Percentiles rank a stretch among this genome's conserved stretches.
Conservation (phyloP, 768 basidiomycete species). For the Tricholoma matsutake region DNA sequence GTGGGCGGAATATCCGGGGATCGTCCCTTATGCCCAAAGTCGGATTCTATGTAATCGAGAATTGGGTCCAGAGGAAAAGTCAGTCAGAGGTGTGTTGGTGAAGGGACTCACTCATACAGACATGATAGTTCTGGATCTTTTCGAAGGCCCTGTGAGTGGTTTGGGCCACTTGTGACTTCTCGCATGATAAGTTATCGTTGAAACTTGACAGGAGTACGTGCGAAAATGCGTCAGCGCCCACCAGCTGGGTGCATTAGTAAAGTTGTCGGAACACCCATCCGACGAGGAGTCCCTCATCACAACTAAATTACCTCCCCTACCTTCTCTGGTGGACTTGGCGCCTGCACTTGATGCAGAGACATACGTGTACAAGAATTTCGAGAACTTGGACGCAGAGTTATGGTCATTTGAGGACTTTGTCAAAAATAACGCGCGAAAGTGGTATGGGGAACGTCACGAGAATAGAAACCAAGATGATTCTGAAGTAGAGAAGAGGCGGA, state of each 20-base stretch:
- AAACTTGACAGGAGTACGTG: conserved; percentile 61
- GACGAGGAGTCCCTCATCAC: conserved; percentile 38
- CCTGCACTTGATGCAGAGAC: conserved; percentile 52
- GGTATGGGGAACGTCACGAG: conserved; percentile 42
- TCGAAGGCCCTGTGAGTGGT: conserved; percentile 72
- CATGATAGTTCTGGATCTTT: conserved; percentile 66
- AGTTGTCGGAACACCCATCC: conserved; percentile 30
- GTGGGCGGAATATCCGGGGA: conserved; percentile 80
- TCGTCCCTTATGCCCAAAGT: conserved; percentile 59
- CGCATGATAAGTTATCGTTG: not conserved
- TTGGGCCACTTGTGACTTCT: not conserved
- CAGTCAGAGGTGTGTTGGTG: conserved; percentile 79
- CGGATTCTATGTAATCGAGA: conserved; percentile 44
- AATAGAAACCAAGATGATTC: not conserved
- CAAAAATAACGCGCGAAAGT: conserved; percentile 69
- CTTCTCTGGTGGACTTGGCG: conserved; percentile 29
- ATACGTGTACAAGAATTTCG: conserved; percentile 63
- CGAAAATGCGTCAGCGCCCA: conserved; percentile 52
- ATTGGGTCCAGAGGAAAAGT: conserved; percentile 57
- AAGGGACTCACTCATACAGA: conserved; percentile 65
- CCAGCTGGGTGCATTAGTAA: conserved; percentile 45
- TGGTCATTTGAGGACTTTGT: conserved; percentile 90
- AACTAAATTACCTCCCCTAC: conserved; percentile 39
- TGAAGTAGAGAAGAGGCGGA: conserved; percentile 1
- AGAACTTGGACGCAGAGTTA: conserved; percentile 48